Percentiles rank a stretch among this genome's conserved stretches.
Conservation (phyloP, 176 grass and related monocot genomes). For the Bonia amplexicaulis region DNA sequence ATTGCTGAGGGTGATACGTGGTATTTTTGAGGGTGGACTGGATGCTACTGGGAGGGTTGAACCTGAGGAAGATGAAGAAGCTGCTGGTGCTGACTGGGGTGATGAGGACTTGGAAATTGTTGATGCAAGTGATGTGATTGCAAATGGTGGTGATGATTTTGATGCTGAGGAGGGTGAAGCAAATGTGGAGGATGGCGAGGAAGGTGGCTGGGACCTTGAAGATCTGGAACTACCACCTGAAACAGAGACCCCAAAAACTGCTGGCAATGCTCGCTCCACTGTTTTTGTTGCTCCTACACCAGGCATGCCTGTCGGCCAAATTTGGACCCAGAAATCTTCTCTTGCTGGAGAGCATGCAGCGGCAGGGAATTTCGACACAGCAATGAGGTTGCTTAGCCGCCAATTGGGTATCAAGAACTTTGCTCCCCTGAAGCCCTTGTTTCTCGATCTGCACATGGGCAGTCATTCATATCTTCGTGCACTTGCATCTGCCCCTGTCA, state of each 20-base stretch:
- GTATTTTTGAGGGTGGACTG: constrained; percentile 85
- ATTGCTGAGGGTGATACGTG: constrained; percentile 84
- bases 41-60: constrained; percentile 65
- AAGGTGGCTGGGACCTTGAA: constrained; percentile 94
- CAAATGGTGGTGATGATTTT: constrained; percentile 57
- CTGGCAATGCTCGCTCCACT: constrained; percentile 40
- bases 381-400: constrained; percentile 79
- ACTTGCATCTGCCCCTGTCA: constrained; percentile 53
- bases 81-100: constrained; percentile 81
- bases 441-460: constrained; percentile 71
- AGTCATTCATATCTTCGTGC: constrained; percentile 73
- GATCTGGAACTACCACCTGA: constrained; percentile 89
- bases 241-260: constrained; percentile 63
- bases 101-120: constrained; percentile 88
- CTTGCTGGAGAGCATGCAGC: constrained; percentile 90
- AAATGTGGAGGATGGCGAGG: constrained; percentile 66
- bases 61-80: constrained; percentile 73
- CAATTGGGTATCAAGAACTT: constrained; percentile 96
- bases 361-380: constrained; percentile 91
- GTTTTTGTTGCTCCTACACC: constrained; percentile 72
- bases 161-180: constrained; percentile 58
- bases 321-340: constrained; percentile 97
- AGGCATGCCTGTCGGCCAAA: constrained; percentile 90
- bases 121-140: constrained; percentile 61
- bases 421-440: constrained; percentile 70